These are phyloP conservation scores for Adansonia madagascariensis DNA, from an alignment of 441 rosid genomes.

Conservation along the genomic window DNA sequence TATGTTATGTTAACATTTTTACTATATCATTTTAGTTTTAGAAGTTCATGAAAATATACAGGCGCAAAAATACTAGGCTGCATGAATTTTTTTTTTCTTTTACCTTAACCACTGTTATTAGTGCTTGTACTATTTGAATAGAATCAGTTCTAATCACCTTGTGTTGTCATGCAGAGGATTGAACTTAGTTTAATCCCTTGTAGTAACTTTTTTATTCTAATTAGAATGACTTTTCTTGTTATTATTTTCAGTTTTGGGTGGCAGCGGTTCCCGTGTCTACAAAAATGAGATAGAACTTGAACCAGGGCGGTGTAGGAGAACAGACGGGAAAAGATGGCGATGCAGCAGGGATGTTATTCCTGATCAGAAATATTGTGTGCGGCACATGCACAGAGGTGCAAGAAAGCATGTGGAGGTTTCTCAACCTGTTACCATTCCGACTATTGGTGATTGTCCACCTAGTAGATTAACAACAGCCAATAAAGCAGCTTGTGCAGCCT, in stretches of 20 bases:
- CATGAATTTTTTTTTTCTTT: too few relatives aligned
- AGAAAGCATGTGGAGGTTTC: constrained; percentile 43
- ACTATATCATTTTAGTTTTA: background rate
- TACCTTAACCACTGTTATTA: background rate
- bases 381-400: constrained; percentile 76
- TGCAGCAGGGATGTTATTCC: constrained; percentile 57
- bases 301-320: constrained; percentile 70
- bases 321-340: constrained; percentile 83
- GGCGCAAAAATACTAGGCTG: background rate
- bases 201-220: background rate
- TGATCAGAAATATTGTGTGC: constrained; percentile 59
- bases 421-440: constrained; percentile 25
- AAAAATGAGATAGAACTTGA: constrained; percentile 45
- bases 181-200: background rate
- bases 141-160: background rate
- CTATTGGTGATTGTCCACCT: background rate
- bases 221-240: background rate
- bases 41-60: background rate
- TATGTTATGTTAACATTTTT: background rate
- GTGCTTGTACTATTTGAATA: background rate
- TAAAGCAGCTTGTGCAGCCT: constrained; percentile 23
- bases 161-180: background rate
- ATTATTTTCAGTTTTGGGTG: constrained; percentile 33
- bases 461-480: background rate
- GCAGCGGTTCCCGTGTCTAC: constrained; percentile 31